Evolutionary conservation across 331 rosid genomes (phyloP).

Genomic region (Spiraea crenata): DNA sequence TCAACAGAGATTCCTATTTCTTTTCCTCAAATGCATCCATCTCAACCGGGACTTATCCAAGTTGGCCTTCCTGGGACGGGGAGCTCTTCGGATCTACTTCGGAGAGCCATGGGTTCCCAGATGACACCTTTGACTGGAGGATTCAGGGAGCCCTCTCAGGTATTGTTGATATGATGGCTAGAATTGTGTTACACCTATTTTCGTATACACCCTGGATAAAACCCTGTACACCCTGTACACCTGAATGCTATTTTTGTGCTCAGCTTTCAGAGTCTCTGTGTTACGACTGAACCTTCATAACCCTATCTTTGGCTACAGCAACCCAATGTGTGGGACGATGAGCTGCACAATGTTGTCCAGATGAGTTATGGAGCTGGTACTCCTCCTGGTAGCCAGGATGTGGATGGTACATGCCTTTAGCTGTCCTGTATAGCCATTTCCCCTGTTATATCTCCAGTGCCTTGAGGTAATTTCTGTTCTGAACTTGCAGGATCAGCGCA

Average conservation of each 20-base stretch:
- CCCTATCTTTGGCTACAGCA: slow-evolving; percentile 43
- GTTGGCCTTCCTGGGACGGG: slow-evolving; percentile 48
- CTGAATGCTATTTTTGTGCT: background rate
- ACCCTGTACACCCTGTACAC: background rate
- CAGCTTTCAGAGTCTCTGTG: slow-evolving; percentile 11
- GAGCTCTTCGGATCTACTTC: slow-evolving; percentile 59
- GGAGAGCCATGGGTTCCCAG: slow-evolving; percentile 64
- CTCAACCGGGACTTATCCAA: slow-evolving; percentile 65
- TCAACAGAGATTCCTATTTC: slow-evolving; percentile 65
- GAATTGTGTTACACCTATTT: background rate
- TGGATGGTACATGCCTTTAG: slow-evolving; percentile 43
- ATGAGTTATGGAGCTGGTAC: slow-evolving; percentile 59
- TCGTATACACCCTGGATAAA: background rate
- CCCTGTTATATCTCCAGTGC: background rate
- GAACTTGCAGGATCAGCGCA: slow-evolving; percentile 48
- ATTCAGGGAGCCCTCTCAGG: slow-evolving; percentile 84
- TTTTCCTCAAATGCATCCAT: slow-evolving; percentile 60
- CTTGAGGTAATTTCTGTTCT: slow-evolving; percentile 21
- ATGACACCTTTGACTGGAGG: slow-evolving; percentile 54
- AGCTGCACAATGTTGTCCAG: slow-evolving; percentile 83
- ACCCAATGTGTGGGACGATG: slow-evolving; percentile 85
- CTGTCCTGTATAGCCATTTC: background rate
- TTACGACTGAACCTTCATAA: slow-evolving; percentile 14
- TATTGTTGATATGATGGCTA: slow-evolving; percentile 21
- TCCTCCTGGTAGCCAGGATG: slow-evolving; percentile 53